Percentiles rank a stretch among this genome's conserved stretches.
These are phyloP conservation scores for Alternaria sp. DNA, from an alignment of 2,329 filamentous ascomycete genomes.

Conservation along the genomic window DNA sequence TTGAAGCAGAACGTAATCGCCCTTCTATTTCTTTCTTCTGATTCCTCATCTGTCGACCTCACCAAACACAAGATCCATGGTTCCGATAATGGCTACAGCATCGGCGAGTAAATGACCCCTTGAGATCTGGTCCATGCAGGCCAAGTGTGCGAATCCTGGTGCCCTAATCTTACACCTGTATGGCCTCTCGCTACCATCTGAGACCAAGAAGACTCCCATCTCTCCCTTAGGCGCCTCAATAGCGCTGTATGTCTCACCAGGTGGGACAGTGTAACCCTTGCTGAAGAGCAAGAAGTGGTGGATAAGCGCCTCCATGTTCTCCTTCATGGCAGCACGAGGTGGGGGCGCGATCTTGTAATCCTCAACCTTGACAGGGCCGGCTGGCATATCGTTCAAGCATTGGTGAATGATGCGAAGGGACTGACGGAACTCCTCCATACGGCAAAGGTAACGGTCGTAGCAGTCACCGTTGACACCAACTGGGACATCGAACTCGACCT, in stretches of 20 bases:
- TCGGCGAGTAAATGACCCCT: slow-evolving; percentile 94
- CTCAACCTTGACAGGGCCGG: slow-evolving; percentile 91
- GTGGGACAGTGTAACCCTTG: slow-evolving; percentile 96
- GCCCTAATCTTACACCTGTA: slow-evolving; percentile 98
- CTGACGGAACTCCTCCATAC: slow-evolving; percentile 99
- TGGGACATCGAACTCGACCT: slow-evolving; percentile 97
- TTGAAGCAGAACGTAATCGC: not conserved
- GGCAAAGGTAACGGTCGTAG: slow-evolving; percentile 98
- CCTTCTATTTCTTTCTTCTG: not conserved
- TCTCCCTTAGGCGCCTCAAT: slow-evolving; percentile 99
- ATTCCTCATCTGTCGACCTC: slow-evolving; percentile 35
- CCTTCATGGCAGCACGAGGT: slow-evolving; percentile 98
- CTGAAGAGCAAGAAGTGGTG: slow-evolving; percentile 99
- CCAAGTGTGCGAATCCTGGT: slow-evolving; percentile 93
- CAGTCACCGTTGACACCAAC: slow-evolving; percentile 97
- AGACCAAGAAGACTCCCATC: slow-evolving; percentile 97
- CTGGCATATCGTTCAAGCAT: slow-evolving; percentile 98
- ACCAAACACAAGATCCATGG: slow-evolving; percentile 53
- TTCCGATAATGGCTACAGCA: slow-evolving; percentile 90
- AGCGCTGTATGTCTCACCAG: slow-evolving; percentile 95
- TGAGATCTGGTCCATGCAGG: slow-evolving; percentile 91
- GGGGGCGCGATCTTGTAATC: slow-evolving; percentile 99
- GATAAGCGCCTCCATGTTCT: slow-evolving; percentile 99
- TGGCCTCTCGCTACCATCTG: slow-evolving; percentile 92
- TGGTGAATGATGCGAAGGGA: slow-evolving; percentile 98